These are phyloP conservation scores for Ceratobasidium sp. DNA, from an alignment of 1,284 basidiomycete species.

Conservation along the genomic window DNA sequence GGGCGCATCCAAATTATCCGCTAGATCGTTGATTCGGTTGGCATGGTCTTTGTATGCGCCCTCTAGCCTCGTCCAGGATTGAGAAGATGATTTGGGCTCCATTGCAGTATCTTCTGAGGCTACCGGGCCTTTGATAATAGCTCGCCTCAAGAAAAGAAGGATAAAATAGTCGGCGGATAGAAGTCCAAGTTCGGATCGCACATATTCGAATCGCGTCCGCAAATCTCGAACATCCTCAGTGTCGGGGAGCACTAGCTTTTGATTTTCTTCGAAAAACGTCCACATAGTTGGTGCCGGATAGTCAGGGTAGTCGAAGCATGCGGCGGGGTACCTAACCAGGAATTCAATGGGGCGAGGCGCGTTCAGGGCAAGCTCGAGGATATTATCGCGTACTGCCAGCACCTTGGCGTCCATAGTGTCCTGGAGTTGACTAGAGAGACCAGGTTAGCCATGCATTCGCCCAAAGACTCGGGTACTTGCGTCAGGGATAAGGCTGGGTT, in stretches of 20 bases:
- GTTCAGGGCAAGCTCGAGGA: slow-evolving; percentile 71
- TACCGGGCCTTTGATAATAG: slow-evolving; percentile 3
- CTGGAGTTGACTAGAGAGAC: slow-evolving; percentile 69
- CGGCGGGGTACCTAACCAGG: slow-evolving; percentile 68
- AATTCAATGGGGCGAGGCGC: slow-evolving; percentile 77
- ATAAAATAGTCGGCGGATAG: slow-evolving; percentile 37
- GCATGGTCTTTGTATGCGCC: slow-evolving; percentile 17
- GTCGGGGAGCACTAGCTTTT: slow-evolving; percentile 16
- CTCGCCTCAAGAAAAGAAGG: slow-evolving; percentile 16
- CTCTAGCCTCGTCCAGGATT: slow-evolving; percentile 25
- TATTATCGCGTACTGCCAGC: slow-evolving; percentile 76
- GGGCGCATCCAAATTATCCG: slow-evolving; percentile 47
- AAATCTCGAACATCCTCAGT: slow-evolving; percentile 30
- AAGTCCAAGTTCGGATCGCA: slow-evolving; percentile 30
- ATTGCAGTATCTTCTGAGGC: not conserved
- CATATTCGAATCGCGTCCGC: not conserved
- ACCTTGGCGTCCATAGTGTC: slow-evolving; percentile 77
- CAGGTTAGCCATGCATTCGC: not conserved
- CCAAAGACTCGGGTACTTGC: slow-evolving; percentile 37
- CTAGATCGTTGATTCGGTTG: slow-evolving; percentile 4
- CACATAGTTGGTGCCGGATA: slow-evolving; percentile 71
- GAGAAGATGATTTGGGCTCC: not conserved
- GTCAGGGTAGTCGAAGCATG: slow-evolving; percentile 64
- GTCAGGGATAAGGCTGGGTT: slow-evolving; percentile 68
- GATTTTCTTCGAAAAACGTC: slow-evolving; percentile 60